Evolutionary conservation across 2,329 filamentous ascomycete genomes (phyloP).

Genomic region (Pyrenochaeta sp.): DNA sequence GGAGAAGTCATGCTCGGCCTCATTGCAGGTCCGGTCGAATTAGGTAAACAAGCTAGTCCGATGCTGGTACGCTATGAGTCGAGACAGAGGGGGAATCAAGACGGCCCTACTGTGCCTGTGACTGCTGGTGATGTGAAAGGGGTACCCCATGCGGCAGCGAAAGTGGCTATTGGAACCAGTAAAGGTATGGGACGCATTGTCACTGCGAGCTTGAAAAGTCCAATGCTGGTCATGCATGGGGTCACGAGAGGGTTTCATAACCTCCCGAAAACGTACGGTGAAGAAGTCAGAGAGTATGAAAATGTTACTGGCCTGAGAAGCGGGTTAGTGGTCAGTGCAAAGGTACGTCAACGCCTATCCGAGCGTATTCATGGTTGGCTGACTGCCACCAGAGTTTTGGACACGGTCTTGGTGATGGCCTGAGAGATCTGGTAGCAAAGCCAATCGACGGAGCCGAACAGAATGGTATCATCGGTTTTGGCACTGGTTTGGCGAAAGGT

Average conservation of each 20-base stretch:
- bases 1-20: conserved; percentile 31
- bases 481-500: conserved; percentile 83
- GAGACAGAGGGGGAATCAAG: not conserved
- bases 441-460: conserved; percentile 72
- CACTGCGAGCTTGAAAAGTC: conserved; percentile 74
- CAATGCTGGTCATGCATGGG: conserved; percentile 81
- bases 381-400: conserved; percentile 66
- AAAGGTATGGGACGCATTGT: conserved; percentile 74
- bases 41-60: conserved; percentile 22
- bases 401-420: conserved; percentile 78
- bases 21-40: conserved; percentile 31
- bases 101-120: conserved; percentile 1
- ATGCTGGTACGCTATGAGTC: conserved; percentile 11
- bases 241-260: conserved; percentile 87
- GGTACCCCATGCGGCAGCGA: conserved; percentile 35
- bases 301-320: conserved; percentile 78
- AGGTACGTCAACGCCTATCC: conserved; percentile 46
- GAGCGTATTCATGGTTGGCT: not conserved
- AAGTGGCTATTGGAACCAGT: conserved; percentile 70
- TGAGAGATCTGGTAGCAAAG: conserved; percentile 80
- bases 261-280: conserved; percentile 81
- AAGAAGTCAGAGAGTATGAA: conserved; percentile 76
- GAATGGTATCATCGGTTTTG: conserved; percentile 68
- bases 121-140: not conserved
- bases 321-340: conserved; percentile 77